These are phyloP conservation scores for Cinchona pubescens DNA, from an alignment of 257 asterid species.

Conservation along the genomic window DNA sequence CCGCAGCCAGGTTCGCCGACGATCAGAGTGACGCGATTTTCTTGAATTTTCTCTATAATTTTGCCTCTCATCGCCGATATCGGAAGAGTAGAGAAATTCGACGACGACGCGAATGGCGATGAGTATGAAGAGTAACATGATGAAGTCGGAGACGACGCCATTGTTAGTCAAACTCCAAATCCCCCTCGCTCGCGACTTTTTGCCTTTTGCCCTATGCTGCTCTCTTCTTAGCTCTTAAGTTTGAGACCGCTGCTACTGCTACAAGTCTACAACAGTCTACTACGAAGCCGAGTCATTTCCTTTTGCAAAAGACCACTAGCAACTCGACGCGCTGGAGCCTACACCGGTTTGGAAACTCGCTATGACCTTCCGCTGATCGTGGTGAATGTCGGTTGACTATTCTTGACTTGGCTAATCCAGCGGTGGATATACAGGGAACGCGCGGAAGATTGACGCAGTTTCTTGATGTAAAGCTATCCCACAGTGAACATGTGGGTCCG, in stretches of 20 bases:
- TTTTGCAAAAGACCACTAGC: no score
- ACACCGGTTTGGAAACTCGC: background rate
- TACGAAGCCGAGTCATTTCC: no score
- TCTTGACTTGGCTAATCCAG: background rate
- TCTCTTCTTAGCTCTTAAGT: no score
- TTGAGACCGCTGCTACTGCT: no score
- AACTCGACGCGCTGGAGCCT: background rate
- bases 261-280: no score
- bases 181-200: background rate
- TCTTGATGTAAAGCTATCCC: background rate
- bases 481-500: background rate
- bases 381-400: background rate
- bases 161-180: slow-evolving; percentile 14
- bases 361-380: background rate
- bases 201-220: background rate
- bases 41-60: slow-evolving; percentile 69
- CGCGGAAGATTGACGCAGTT: background rate
- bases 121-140: slow-evolving; percentile 29
- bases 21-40: slow-evolving; percentile 87
- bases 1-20: slow-evolving; percentile 97
- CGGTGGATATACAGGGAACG: background rate
- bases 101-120: slow-evolving; percentile 26
- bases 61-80: slow-evolving; percentile 50
- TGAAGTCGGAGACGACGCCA: slow-evolving; percentile 55
- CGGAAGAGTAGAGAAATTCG: slow-evolving; percentile 58